Percentiles rank a stretch among this genome's conserved stretches.
Evolutionary conservation across 2,329 filamentous ascomycete species (phyloP).

Genomic region (Fusarium globosum): DNA sequence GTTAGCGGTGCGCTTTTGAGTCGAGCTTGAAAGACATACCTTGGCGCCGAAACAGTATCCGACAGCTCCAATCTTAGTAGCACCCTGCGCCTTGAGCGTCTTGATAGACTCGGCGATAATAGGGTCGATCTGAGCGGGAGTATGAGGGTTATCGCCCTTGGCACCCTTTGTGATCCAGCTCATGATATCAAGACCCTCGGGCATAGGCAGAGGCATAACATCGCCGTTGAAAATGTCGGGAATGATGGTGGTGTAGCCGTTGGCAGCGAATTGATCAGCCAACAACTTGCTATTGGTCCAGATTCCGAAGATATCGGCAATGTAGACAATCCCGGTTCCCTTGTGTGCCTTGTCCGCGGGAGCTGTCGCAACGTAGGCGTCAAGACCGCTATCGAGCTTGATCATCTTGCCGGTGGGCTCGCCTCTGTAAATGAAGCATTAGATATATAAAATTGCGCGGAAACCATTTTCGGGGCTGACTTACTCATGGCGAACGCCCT

Average conservation of each 20-base stretch:
- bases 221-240: constrained; percentile 55
- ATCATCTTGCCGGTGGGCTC: constrained; percentile 58
- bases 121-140: constrained; percentile 48
- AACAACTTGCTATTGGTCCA: constrained; percentile 55
- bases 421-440: constrained; percentile 53
- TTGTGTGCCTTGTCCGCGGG: constrained; percentile 43
- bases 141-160: constrained; percentile 60
- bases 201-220: constrained; percentile 41
- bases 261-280: constrained; percentile 54
- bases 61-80: constrained; percentile 64
- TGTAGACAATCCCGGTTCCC: constrained; percentile 49
- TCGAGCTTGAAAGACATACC: constrained; percentile 52
- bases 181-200: constrained; percentile 47
- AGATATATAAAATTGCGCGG: neutral
- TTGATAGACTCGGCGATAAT: constrained; percentile 57
- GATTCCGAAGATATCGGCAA: constrained; percentile 54
- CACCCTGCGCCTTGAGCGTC: constrained; percentile 64
- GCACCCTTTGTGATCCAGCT: constrained; percentile 54
- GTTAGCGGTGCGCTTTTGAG: neutral
- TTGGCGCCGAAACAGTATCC: constrained; percentile 76
- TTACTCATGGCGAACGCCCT: constrained; percentile 65
- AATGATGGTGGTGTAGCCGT: constrained; percentile 54
- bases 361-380: constrained; percentile 64
- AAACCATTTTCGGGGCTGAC: constrained; percentile 37
- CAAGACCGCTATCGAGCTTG: constrained; percentile 58